Conservation (phyloP, 2,329 filamentous ascomycete species). For the Aspergillus sp. region DNA sequence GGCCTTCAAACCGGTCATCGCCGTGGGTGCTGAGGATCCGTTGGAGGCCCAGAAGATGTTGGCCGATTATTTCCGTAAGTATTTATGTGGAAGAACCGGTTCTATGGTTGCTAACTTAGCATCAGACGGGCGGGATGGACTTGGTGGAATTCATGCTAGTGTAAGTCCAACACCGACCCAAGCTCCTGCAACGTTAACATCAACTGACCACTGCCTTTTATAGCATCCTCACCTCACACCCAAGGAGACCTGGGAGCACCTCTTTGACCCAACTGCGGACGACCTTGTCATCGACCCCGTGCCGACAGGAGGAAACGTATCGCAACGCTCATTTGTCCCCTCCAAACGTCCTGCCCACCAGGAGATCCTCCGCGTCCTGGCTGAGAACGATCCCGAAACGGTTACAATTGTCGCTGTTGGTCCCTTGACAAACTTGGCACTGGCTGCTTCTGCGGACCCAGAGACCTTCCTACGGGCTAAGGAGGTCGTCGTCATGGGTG, state of each 20-base stretch:
- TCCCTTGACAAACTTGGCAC: slow-evolving; percentile 84
- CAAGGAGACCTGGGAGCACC: slow-evolving; percentile 63
- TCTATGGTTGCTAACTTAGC: slow-evolving; percentile 6
- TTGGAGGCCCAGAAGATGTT: slow-evolving; percentile 74
- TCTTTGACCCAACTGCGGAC: slow-evolving; percentile 51
- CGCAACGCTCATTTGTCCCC: slow-evolving; percentile 60
- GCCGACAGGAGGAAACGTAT: slow-evolving; percentile 22
- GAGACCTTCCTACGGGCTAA: slow-evolving; percentile 83
- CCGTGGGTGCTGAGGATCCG: slow-evolving; percentile 78
- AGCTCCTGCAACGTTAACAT: not conserved
- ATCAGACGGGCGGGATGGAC: slow-evolving; percentile 65
- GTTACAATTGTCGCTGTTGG: slow-evolving; percentile 88
- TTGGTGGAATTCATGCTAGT: slow-evolving; percentile 63
- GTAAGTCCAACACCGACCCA: slow-evolving; percentile 22
- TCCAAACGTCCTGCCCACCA: slow-evolving; percentile 68
- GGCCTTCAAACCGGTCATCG: slow-evolving; percentile 70
- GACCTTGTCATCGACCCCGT: slow-evolving; percentile 44
- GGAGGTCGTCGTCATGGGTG: slow-evolving; percentile 93
- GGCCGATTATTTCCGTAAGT: slow-evolving; percentile 81
- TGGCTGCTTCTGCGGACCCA: slow-evolving; percentile 81
- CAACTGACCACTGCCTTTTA: slow-evolving; percentile 3
- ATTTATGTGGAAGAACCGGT: not conserved
- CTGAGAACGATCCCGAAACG: slow-evolving; percentile 72
- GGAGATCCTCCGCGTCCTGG: slow-evolving; percentile 82
- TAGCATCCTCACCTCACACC: slow-evolving; percentile 68